Evolutionary conservation across 108 stramenopile genomes (phyloP), one percentile per base, ranked within the genome.

Genomic region (Nannochloropsis oceanica): DNA sequence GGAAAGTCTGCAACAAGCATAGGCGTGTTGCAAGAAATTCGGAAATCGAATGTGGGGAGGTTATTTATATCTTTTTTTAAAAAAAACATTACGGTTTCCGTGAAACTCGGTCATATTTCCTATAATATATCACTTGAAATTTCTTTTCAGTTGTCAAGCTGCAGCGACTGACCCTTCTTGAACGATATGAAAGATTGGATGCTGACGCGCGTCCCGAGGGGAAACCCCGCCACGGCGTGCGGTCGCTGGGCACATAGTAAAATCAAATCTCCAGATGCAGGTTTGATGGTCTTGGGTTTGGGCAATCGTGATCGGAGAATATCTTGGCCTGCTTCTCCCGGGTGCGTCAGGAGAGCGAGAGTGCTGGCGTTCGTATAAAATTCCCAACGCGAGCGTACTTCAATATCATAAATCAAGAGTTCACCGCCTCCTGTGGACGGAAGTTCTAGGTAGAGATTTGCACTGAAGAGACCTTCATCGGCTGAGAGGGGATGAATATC

Each of bases 391-490:
- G 84, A 85, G 25, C 84, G 43, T 25, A 90, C 85, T 34, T 85
- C 59, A 12, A 90, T 5, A 18, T 89, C 89, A 87, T 87, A 90
- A 13, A 90, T 42, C 44, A 87, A 84, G 10, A 90, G 85, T 44
- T 90, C 85, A 8, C 90, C 90, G 59, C 59, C 59, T 0, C 90
- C 90, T 9, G 81, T 27, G 18, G 87, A 59, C 26, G 95, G 95
- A 43, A 95, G 84, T 84, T 92, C 91, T 27, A 97, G 91, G 88
- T 97, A 97, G 1, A 96, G 91, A 80, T 97, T 97, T 18, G 95
- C 97, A 87, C 94, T 94, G 87, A 96, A 96, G 20, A 94, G 90
- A 26, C 97, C 97, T 25, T 90, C 82, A 13, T 44, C 79, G 9
- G 84, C 27, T 34, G 89, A 80, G 44, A 96, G 86, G 22, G 95